Evolutionary conservation across 352 stramenopile genomes (phyloP).

Genomic region (Globisporangium cylindrosporum): DNA sequence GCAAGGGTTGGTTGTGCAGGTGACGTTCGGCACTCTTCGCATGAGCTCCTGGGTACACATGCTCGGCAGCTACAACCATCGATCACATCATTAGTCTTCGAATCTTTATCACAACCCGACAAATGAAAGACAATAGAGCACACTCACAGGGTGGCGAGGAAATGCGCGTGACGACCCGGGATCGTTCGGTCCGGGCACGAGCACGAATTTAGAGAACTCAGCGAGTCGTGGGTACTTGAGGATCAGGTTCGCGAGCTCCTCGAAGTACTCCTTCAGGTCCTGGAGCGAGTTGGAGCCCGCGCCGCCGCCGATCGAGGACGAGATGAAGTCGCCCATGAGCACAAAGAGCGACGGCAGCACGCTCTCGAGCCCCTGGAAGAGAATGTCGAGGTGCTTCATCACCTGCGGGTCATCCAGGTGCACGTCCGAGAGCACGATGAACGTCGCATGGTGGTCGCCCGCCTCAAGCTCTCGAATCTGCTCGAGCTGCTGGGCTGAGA

Average conservation of each 20-base stretch:
- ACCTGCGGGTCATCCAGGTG: conserved; percentile 91
- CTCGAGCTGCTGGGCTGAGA: conserved; percentile 74
- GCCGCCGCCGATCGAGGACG: conserved; percentile 68
- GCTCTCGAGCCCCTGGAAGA: conserved; percentile 88
- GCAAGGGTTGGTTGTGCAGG: conserved; percentile 91
- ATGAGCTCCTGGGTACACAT: conserved; percentile 74
- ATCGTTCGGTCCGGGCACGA: conserved; percentile 92
- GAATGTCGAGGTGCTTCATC: conserved; percentile 84
- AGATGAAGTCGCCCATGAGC: conserved; percentile 94
- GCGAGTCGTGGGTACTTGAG: conserved; percentile 80
- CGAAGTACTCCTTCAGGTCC: conserved; percentile 83
- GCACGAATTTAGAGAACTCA: conserved; percentile 85
- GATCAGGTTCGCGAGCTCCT: conserved; percentile 91
- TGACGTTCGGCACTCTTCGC: conserved; percentile 68
- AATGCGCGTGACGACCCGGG: conserved; percentile 79
- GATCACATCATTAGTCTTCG: neutral
- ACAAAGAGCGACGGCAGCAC: conserved; percentile 86
- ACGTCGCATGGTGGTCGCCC: conserved; percentile 81
- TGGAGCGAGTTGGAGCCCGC: conserved; percentile 63
- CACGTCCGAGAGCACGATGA: conserved; percentile 94
- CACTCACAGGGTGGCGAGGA: conserved; percentile 68
- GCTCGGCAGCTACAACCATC: conserved; percentile 43
- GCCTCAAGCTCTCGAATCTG: conserved; percentile 80
- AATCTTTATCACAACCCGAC: neutral
- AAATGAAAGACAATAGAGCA: neutral